Evolutionary conservation across 2,329 filamentous ascomycete genomes (phyloP).

Genomic region (Xylaria sp.): DNA sequence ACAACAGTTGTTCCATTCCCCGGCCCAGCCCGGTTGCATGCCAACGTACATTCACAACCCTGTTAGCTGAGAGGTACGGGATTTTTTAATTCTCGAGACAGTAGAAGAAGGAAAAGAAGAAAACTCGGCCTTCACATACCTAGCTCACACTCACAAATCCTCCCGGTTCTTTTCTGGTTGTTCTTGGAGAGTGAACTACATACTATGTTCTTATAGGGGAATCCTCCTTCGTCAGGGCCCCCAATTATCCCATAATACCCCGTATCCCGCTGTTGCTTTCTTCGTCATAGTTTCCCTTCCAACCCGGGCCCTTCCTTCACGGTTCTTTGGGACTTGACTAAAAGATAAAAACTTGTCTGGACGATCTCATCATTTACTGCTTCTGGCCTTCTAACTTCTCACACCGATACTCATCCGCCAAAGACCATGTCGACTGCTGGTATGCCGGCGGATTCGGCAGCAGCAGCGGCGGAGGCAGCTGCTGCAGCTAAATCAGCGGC

Average conservation of each 20-base stretch:
- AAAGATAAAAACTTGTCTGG: neutral
- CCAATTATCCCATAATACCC: neutral
- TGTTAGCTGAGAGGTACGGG: neutral
- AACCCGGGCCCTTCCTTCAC: no score
- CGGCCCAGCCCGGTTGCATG: conserved; percentile 1
- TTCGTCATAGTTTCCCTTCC: neutral
- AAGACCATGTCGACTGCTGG: neutral
- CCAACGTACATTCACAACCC: neutral
- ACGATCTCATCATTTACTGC: neutral
- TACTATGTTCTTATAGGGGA: conserved; percentile 2
- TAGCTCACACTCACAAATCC: no score
- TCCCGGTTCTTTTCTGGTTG: no score
- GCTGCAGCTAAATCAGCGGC: conserved; percentile 7
- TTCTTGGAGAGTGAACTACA: neutral
- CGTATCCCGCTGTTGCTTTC: neutral
- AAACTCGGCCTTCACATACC: neutral
- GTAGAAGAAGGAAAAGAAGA: neutral
- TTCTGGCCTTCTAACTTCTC: neutral
- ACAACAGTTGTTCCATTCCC: conserved; percentile 1
- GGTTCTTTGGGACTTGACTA: neutral
- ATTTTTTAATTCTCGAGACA: neutral
- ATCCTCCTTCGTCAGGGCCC: neutral
- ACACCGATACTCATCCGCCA: neutral
- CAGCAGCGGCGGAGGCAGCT: neutral
- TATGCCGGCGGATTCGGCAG: conserved; percentile 3